Percentiles rank a stretch among this genome's conserved stretches.
Conservation (phyloP, 495 filamentous ascomycete species). For the Cudoniella acicularis region DNA sequence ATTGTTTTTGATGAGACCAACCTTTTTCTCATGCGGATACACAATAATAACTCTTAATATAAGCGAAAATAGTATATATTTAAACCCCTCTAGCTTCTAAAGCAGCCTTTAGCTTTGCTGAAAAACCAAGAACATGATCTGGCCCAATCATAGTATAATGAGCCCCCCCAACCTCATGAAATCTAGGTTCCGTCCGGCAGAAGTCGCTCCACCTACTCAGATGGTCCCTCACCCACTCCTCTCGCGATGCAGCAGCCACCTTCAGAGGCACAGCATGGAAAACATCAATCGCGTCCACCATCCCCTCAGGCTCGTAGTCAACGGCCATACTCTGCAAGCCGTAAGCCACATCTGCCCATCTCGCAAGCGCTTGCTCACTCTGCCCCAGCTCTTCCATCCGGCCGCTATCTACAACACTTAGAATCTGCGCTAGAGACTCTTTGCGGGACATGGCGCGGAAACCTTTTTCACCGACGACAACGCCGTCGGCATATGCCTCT, state of each 20-base stretch:
- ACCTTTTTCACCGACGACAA: constrained; percentile 18
- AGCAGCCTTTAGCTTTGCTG: too few species aligned
- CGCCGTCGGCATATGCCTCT: constrained; percentile 25
- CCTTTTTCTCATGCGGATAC: too few species aligned
- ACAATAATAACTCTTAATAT: too few species aligned
- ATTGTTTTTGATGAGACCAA: too few species aligned
- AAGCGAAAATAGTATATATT: too few species aligned
- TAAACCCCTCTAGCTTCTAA: too few species aligned
- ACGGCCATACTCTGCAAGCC: constrained; percentile 39
- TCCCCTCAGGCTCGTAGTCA: constrained; percentile 46
- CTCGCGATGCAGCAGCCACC: constrained; percentile 25
- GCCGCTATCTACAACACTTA: constrained; percentile 28
- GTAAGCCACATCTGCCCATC: constrained; percentile 38
- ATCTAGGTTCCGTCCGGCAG: constrained; percentile 13
- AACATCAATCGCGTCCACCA: constrained; percentile 40
- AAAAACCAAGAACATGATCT: too few species aligned
- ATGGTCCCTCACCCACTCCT: constrained; percentile 38
- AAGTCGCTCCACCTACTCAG: constrained; percentile 44
- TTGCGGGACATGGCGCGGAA: too few species aligned
- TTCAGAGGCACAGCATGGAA: constrained; percentile 41
- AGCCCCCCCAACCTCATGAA: constrained; percentile 33
- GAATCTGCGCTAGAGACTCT: too few species aligned
- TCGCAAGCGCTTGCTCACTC: constrained; percentile 21
- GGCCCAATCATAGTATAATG: constrained; percentile 47
- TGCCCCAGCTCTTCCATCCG: constrained; percentile 39